Conservation (phyloP, 495 filamentous ascomycete genomes). For the Penicillium cosmopolitanum region DNA sequence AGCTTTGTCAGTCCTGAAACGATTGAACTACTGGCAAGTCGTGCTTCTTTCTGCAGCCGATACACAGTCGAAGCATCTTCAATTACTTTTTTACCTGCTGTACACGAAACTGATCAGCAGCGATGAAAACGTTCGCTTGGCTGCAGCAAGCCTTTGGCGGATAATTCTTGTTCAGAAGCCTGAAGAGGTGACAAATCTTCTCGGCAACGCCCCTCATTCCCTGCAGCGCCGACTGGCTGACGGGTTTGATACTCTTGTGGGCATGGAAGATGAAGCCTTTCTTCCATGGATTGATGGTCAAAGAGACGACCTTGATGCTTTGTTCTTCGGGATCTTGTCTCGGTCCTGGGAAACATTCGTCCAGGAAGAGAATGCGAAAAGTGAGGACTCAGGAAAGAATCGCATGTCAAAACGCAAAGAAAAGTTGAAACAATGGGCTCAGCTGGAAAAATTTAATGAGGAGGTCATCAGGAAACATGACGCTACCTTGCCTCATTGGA, state of each 20-base stretch:
- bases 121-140: conserved; percentile 65
- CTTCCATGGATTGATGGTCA: conserved; percentile 85
- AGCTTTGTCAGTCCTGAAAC: conserved; percentile 71
- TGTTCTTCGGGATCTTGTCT: conserved; percentile 79
- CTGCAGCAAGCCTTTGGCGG: conserved; percentile 83
- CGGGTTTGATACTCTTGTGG: conserved; percentile 82
- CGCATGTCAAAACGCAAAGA: conserved; percentile 78
- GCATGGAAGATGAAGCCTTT: conserved; percentile 86
- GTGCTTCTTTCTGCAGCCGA: conserved; percentile 80
- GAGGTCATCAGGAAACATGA: conserved; percentile 77
- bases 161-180: conserved; percentile 93
- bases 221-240: conserved; percentile 73
- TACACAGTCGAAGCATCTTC: conserved; percentile 73
- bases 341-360: conserved; percentile 87
- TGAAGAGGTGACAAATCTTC: conserved; percentile 71
- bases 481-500: conserved; percentile 83
- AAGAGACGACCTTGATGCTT: conserved; percentile 73
- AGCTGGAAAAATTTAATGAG: conserved; percentile 66
- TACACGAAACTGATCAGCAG: conserved; percentile 78
- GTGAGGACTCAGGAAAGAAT: conserved; percentile 67
- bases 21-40: conserved; percentile 93
- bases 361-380: conserved; percentile 73
- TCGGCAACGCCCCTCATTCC: conserved; percentile 66
- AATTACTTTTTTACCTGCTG: conserved; percentile 85
- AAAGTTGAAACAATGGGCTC: conserved; percentile 75